Conservation (phyloP, 371 early-diverging fungal species). For the Circinella umbellata region DNA sequence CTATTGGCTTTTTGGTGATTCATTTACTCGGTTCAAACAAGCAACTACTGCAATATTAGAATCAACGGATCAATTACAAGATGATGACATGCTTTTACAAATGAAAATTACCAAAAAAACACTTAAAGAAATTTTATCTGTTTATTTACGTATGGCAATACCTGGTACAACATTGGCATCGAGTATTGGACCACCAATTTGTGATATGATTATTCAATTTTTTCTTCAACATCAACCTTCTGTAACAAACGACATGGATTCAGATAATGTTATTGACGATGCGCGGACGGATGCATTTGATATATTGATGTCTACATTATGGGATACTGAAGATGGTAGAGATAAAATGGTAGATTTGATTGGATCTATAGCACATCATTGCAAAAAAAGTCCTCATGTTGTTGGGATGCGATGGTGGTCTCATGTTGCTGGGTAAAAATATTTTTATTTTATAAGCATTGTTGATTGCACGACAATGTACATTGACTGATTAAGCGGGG, state of each 20-base stretch:
- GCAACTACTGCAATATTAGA: constrained; percentile 21
- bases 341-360: constrained; percentile 34
- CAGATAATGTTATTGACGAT: constrained; percentile 23
- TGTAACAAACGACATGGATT: constrained; percentile 1
- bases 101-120: constrained; percentile 32
- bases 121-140: constrained; percentile 43
- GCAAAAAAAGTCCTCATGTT: constrained; percentile 29
- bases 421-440: constrained; percentile 36
- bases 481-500: neutral
- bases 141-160: constrained; percentile 45
- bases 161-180: constrained; percentile 37
- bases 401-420: constrained; percentile 51
- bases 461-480: neutral
- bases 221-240: constrained; percentile 2
- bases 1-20: constrained; percentile 54
- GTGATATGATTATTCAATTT: neutral
- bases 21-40: constrained; percentile 38
- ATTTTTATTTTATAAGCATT: neutral
- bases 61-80: constrained; percentile 6
- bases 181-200: neutral
- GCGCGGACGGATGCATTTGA: constrained; percentile 35
- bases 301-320: constrained; percentile 32
- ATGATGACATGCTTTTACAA: constrained; percentile 23
- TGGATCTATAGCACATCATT: constrained; percentile 27
- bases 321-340: constrained; percentile 25